Percentiles rank a stretch among this genome's conserved stretches.
Evolutionary conservation across 1,139 yeast species (phyloP).

Genomic region (Taphrina wiesneri): DNA sequence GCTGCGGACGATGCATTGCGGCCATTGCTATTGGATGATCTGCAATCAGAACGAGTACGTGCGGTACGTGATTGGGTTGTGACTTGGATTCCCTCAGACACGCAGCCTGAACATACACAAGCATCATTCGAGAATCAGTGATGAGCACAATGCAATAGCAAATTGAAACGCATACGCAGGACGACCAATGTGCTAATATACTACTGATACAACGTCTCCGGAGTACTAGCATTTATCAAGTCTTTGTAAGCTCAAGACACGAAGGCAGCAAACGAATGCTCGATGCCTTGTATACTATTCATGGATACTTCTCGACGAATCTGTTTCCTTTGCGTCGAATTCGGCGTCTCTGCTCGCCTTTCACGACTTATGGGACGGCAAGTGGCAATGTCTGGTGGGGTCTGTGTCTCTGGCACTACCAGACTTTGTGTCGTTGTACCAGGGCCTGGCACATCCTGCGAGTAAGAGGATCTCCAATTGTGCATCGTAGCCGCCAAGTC

Average conservation of each 20-base stretch:
- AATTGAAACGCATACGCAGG: neutral
- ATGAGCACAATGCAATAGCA: no score
- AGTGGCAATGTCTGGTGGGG: neutral
- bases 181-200: neutral
- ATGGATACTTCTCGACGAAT: neutral
- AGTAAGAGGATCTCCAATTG: neutral
- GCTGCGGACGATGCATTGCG: constrained; percentile 16
- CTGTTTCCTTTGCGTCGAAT: neutral
- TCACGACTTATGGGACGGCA: neutral
- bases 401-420: neutral
- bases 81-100: constrained; percentile 24
- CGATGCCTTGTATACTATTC: neutral
- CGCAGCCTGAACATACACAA: constrained; percentile 10
- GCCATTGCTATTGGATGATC: constrained; percentile 19
- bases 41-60: constrained; percentile 15
- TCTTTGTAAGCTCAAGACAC: neutral
- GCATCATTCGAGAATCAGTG: neutral
- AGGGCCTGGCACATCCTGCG: neutral
- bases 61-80: constrained; percentile 42
- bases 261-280: neutral
- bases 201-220: neutral
- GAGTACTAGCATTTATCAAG: neutral
- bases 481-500: neutral
- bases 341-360: neutral
- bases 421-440: neutral